Base-by-base conservation (phyloP, 805 yeast genomes). In the Ogataea henricii region DNA sequence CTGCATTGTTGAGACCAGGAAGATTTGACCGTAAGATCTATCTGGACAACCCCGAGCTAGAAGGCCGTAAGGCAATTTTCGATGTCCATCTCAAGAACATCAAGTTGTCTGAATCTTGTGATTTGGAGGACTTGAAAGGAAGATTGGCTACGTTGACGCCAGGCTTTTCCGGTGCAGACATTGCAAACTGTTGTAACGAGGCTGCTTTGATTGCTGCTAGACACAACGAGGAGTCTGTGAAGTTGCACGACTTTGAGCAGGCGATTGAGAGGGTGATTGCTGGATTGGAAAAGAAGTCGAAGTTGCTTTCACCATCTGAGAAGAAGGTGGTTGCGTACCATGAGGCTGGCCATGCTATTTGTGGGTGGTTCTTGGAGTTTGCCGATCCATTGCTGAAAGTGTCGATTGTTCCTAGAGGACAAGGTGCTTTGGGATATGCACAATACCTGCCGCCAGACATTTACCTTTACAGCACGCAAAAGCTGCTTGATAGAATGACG, bases 301-400 rank as follows among this genome's bases (percentile, higher is more conserved):
- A 84, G 64, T 82, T 91, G 7, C 73, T 90, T 44, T 82, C 88
- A 5, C 83, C 85, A 8, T 88, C 85, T 29, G 96, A 91, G 67
- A 87, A 89, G 73, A 81, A 74, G 55, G 80, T 87, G 26, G 96
- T 90, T 42, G 96, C 97, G 0, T 90, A 87, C 64, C 97, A 90
- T 67, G 97, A 90, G 70, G 97, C 97, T 1, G 97, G 97, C 0
- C 97, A 90, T 66, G 97, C 97, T 3, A 85, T 90, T 41, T 87
- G 96, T 69, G 97, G 97, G 18, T 91, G 97, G 97, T 89, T 74
- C 64, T 74, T 90, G 62, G 79, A 83, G 69, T 82, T 72, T 70
- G 97, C 97, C 9, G 96, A 90, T 65, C 97, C 97, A 6, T 72
- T 90, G 50, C 78, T 91, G 49, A 90, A 90, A 68, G 97, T 90